A percentile compares a stretch with the other conserved stretches of the same genome.
Evolutionary conservation across 371 early-diverging fungal species (phyloP).

Genomic region (Mortierella sp.): DNA sequence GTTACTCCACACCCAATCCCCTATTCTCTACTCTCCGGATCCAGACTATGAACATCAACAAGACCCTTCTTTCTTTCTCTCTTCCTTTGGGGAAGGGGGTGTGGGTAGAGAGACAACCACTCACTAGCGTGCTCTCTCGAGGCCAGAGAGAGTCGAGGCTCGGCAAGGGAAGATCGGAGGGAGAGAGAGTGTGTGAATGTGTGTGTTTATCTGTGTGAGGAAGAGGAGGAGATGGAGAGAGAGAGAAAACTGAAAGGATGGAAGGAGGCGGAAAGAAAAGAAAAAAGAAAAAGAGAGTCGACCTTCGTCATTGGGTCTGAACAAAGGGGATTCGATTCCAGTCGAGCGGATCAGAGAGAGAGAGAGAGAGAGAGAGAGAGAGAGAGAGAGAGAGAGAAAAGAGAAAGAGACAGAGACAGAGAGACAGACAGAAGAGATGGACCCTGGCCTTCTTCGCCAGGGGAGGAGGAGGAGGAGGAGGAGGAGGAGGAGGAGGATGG

Average conservation of each 20-base stretch:
- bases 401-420: slow-evolving; percentile 1
- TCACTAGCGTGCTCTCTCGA: background rate
- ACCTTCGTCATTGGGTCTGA: too few species aligned
- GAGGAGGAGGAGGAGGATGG: background rate
- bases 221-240: background rate
- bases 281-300: background rate
- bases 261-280: background rate
- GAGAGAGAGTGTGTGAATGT: too few species aligned
- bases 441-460: background rate
- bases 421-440: background rate
- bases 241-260: background rate
- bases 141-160: too few species aligned
- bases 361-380: slow-evolving; percentile 7
- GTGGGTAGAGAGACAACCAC: background rate
- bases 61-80: background rate
- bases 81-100: background rate
- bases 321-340: too few species aligned
- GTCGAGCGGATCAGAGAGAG: background rate
- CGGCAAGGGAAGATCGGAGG: too few species aligned
- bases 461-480: slow-evolving; percentile 4
- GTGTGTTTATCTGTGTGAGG: too few species aligned
- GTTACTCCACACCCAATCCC: too few species aligned
- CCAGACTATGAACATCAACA: too few species aligned
- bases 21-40: too few species aligned
- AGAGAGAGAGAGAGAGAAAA: background rate